These are phyloP conservation scores for Sporothrix sp. DNA, from an alignment of 2,329 filamentous ascomycete species.

Conservation along the genomic window DNA sequence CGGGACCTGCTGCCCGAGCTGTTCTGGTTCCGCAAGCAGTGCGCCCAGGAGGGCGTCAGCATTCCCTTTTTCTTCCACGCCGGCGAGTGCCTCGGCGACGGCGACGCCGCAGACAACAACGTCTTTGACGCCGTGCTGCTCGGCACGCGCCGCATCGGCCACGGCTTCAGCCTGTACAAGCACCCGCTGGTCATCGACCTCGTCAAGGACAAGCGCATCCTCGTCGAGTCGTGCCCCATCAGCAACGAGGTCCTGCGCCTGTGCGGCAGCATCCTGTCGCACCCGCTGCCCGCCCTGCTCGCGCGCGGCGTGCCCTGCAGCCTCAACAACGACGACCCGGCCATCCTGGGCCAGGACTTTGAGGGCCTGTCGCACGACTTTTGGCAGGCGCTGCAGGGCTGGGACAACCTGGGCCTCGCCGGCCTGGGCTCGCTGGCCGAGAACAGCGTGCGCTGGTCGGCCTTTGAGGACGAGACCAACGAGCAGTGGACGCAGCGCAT, in stretches of 20 bases:
- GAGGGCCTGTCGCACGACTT: constrained; percentile 86
- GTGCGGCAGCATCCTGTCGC: constrained; percentile 20
- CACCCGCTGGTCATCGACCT: constrained; percentile 84
- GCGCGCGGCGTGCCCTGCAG: constrained; percentile 75
- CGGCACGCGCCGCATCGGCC: constrained; percentile 79
- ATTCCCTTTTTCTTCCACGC: constrained; percentile 96
- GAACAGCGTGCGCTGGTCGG: constrained; percentile 85
- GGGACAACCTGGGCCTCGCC: constrained; percentile 82
- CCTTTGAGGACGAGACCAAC: constrained; percentile 67
- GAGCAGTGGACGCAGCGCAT: constrained; percentile 65
- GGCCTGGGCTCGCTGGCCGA: constrained; percentile 81
- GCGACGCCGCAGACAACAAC: constrained; percentile 65
- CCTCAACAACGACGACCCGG: constrained; percentile 81
- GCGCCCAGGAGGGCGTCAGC: constrained; percentile 63
- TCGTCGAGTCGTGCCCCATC: constrained; percentile 84
- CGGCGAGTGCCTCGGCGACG: constrained; percentile 71
- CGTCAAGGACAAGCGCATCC: constrained; percentile 77
- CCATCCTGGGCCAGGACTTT: constrained; percentile 73
- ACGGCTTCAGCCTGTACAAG: constrained; percentile 81
- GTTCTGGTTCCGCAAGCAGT: constrained; percentile 89
- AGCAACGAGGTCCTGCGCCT: constrained; percentile 58
- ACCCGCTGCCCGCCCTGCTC: constrained; percentile 69
- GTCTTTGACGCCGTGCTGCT: constrained; percentile 83
- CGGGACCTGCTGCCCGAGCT: constrained; percentile 70
- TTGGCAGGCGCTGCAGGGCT: constrained; percentile 85